Conservation (phyloP, 129 eudicot species). For the Logfia minima region DNA sequence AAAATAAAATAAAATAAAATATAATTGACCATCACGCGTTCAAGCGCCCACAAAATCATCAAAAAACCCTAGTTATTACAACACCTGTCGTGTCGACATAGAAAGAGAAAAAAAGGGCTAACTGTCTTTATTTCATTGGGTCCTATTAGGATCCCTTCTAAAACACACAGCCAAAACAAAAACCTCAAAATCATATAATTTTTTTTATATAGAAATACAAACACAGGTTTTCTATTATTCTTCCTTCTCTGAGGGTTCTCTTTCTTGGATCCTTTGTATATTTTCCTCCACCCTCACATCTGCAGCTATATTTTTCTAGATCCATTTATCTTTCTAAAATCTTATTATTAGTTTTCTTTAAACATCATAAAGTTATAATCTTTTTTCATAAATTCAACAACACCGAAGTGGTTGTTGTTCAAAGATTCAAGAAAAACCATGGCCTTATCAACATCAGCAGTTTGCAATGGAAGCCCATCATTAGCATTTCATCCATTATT, state of each 20-base stretch:
- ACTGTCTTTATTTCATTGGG: slow-evolving; percentile 22
- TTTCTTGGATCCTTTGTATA: slow-evolving; percentile 21
- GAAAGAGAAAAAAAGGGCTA: slow-evolving; percentile 2
- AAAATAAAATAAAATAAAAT: background rate
- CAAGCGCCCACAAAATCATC: slow-evolving; percentile 8
- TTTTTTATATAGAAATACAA: background rate
- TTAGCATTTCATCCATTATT: slow-evolving; percentile 32
- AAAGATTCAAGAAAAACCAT: slow-evolving; percentile 24
- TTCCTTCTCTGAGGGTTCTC: slow-evolving; percentile 29
- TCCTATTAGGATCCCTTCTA: slow-evolving; percentile 45
- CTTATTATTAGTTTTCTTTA: background rate
- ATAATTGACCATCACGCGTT: background rate
- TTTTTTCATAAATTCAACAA: slow-evolving; percentile 15
- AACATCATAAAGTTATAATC: background rate
- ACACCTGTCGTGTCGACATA: slow-evolving; percentile 11
- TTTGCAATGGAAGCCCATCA: slow-evolving; percentile 37
- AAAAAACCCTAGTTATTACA: slow-evolving; percentile 6
- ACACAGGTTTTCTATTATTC: slow-evolving; percentile 16
- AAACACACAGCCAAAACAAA: slow-evolving; percentile 14
- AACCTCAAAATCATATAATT: slow-evolving; percentile 2
- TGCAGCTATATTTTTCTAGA: slow-evolving; percentile 24
- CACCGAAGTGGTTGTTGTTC: slow-evolving; percentile 16
- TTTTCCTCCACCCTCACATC: slow-evolving; percentile 1
- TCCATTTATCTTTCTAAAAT: slow-evolving; percentile 27
- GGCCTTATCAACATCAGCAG: slow-evolving; percentile 32